A percentile compares a stretch with the other conserved stretches of the same genome.
phyloP scores from a whole-genome alignment of 371 early-diverging fungal genomes.

The Parasitella parasitica region DNA sequence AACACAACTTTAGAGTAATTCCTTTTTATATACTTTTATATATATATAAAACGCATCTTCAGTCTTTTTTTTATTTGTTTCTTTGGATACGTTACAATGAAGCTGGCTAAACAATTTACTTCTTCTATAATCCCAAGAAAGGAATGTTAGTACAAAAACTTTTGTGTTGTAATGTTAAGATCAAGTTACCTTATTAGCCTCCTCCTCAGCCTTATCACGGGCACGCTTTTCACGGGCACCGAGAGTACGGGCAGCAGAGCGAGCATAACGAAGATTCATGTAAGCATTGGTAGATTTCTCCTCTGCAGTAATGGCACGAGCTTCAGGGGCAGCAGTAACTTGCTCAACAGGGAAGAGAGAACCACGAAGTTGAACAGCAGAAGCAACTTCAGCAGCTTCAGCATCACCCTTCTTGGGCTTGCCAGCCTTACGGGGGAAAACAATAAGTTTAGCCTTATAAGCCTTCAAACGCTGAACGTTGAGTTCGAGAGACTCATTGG shows the following conservation, averaged over 20 bases:
- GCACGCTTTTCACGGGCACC: slow-evolving; percentile 86
- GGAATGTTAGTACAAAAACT: neutral
- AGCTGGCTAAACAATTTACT: slow-evolving; percentile 27
- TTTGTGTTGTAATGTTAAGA: neutral
- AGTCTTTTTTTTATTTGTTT: slow-evolving; percentile 12
- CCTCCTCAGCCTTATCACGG: slow-evolving; percentile 81
- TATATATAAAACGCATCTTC: slow-evolving; percentile 15
- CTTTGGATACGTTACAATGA: slow-evolving; percentile 1
- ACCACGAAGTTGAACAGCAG: slow-evolving; percentile 75
- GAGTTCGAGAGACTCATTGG: slow-evolving; percentile 91
- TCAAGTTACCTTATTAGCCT: slow-evolving; percentile 69
- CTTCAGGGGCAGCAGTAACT: slow-evolving; percentile 63
- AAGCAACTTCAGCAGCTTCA: slow-evolving; percentile 60
- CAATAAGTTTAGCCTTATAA: slow-evolving; percentile 90
- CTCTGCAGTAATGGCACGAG: slow-evolving; percentile 82
- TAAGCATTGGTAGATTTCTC: slow-evolving; percentile 83
- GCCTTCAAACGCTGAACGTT: slow-evolving; percentile 98
- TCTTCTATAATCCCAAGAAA: slow-evolving; percentile 29
- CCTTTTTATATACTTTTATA: neutral
- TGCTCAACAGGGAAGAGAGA: slow-evolving; percentile 76
- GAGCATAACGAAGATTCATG: slow-evolving; percentile 88
- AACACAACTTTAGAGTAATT: slow-evolving; percentile 2
- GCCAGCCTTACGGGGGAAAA: slow-evolving; percentile 74
- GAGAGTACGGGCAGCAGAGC: slow-evolving; percentile 76
- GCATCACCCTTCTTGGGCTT: slow-evolving; percentile 80